These are phyloP conservation scores for Globisporangium paroecandrum DNA, from an alignment of 352 stramenopile genomes.

Conservation along the genomic window DNA sequence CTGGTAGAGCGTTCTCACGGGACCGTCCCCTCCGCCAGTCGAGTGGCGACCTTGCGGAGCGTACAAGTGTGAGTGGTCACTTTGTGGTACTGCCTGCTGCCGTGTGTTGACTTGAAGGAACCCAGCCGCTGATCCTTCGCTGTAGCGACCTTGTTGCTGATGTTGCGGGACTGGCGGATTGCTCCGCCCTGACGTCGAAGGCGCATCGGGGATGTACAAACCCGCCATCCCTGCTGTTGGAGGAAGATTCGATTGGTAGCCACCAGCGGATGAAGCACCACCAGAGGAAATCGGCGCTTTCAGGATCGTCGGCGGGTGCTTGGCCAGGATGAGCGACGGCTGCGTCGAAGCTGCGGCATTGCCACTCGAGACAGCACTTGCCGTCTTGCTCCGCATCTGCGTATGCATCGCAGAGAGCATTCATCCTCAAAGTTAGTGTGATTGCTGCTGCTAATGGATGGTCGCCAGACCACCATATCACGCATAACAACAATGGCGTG, in stretches of 20 bases:
- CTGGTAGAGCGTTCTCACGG: conserved; percentile 16
- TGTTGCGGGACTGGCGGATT: conserved; percentile 10
- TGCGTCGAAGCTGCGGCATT: conserved; percentile 3
- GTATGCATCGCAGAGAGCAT: no score
- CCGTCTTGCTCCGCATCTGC: conserved; percentile 28
- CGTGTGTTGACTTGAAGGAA: conserved; percentile 21
- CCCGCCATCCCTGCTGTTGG: not conserved
- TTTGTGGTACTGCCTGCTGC: not conserved
- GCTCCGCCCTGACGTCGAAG: not conserved
- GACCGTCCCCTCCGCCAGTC: conserved; percentile 3
- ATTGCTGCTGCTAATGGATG: not conserved
- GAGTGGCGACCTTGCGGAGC: conserved; percentile 1
- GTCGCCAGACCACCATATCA: not conserved
- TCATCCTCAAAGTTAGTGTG: no score
- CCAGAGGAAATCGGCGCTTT: conserved; percentile 7
- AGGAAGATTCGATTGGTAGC: not conserved
- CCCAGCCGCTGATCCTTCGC: conserved; percentile 6
- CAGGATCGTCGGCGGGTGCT: conserved; percentile 40
- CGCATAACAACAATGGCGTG: no score
- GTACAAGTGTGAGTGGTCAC: conserved; percentile 2
- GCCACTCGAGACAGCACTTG: not conserved
- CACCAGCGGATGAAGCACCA: conserved; percentile 7
- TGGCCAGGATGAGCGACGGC: conserved; percentile 31
- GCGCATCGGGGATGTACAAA: conserved; percentile 16
- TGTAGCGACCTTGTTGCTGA: conserved; percentile 13